phyloP scores from a whole-genome alignment of 352 stramenopile genomes.

The Globisporangium emineosum region DNA sequence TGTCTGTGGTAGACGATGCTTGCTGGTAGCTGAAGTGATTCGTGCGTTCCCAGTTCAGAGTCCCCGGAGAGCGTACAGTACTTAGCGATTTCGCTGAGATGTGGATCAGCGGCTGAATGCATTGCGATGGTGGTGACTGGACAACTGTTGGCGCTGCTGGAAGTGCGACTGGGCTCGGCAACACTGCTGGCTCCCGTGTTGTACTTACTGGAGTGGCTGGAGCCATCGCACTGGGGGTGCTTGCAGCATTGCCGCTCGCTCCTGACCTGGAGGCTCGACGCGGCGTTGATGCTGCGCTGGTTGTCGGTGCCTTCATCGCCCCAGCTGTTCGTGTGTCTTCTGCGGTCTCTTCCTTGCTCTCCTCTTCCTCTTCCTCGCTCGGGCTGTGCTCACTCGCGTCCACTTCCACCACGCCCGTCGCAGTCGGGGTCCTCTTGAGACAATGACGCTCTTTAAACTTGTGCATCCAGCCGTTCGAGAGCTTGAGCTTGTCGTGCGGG shows the following conservation, averaged over 20 bases:
- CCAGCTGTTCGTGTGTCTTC: not conserved
- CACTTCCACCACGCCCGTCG: not conserved
- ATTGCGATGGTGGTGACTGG: not conserved
- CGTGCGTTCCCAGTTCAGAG: constrained; percentile 28
- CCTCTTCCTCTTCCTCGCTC: constrained; percentile 1
- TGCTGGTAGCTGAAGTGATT: not conserved
- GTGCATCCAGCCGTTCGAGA: constrained; percentile 47
- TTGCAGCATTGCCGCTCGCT: not conserved
- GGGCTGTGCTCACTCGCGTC: not conserved
- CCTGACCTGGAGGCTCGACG: not conserved
- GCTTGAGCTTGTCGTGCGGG: constrained; percentile 30
- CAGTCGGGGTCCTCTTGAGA: not conserved
- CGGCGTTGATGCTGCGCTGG: not conserved
- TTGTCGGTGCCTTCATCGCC: not conserved
- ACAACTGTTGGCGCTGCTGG: not conserved
- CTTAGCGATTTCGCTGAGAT: constrained; percentile 13
- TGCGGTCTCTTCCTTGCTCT: not conserved
- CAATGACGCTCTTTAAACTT: constrained; percentile 41
- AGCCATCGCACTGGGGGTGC: not conserved
- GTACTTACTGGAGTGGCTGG: not conserved
- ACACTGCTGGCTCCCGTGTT: not conserved
- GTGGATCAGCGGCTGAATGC: constrained; percentile 25
- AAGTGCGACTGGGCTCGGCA: not conserved
- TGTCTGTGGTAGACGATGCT: constrained; percentile 13
- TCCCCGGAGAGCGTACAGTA: constrained; percentile 17